Percentiles rank a stretch among this genome's conserved stretches.
phyloP scores from a whole-genome alignment of 1,284 basidiomycete genomes.

The Melampsora occidentalis region DNA sequence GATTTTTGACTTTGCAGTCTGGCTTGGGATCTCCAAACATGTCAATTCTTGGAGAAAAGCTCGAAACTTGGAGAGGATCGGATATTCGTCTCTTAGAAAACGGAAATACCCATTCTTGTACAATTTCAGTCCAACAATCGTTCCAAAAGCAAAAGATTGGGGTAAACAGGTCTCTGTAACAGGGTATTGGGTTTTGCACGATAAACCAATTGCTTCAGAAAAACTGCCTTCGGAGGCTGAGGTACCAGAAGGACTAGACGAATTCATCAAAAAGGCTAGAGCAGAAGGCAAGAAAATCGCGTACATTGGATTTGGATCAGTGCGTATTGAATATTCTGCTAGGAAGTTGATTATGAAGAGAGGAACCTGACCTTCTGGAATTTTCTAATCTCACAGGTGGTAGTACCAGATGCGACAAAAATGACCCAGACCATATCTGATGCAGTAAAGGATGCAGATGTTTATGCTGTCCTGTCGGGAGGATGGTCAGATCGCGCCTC shows the following conservation, averaged over 20 bases:
- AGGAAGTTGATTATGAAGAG: neutral
- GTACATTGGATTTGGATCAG: conserved; percentile 95
- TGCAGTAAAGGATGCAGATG: conserved; percentile 63
- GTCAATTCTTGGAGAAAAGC: conserved; percentile 89
- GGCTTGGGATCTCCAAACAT: conserved; percentile 86
- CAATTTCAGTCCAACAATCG: conserved; percentile 72
- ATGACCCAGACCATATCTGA: conserved; percentile 88
- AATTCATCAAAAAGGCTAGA: conserved; percentile 77
- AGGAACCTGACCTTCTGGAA: neutral
- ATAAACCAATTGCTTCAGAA: conserved; percentile 72
- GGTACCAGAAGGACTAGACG: conserved; percentile 72
- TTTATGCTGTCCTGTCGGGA: conserved; percentile 79
- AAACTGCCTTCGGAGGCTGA: conserved; percentile 68
- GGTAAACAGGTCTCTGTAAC: conserved; percentile 95
- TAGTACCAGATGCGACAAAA: conserved; percentile 85
- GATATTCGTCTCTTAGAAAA: conserved; percentile 85
- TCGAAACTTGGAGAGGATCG: conserved; percentile 75
- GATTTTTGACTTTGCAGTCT: conserved; percentile 96
- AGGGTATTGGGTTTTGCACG: conserved; percentile 92
- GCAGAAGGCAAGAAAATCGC: conserved; percentile 78
- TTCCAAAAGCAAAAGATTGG: conserved; percentile 91
- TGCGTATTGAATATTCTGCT: neutral
- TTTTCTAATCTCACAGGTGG: conserved; percentile 58
- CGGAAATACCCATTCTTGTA: conserved; percentile 97
- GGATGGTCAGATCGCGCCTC: conserved; percentile 94